Conservation (phyloP, 2,329 filamentous ascomycete species). For the Blastomyces emzantsi region DNA sequence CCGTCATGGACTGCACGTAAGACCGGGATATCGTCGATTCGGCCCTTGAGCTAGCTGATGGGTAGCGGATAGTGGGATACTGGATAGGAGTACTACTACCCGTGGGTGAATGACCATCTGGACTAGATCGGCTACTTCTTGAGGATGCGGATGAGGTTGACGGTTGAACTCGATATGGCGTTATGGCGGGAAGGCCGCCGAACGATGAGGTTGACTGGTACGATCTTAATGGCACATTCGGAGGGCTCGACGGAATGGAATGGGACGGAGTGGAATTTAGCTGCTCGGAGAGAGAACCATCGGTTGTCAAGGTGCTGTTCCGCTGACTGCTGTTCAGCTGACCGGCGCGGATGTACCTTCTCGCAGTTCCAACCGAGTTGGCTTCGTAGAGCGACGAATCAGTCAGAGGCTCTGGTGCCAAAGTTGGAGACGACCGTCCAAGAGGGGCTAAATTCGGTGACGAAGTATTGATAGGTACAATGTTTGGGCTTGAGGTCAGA, state of each 20-base stretch:
- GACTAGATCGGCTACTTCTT: slow-evolving; percentile 18
- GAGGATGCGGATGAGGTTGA: slow-evolving; percentile 26
- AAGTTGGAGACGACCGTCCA: slow-evolving; percentile 24
- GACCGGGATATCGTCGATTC: slow-evolving; percentile 26
- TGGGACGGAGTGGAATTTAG: slow-evolving; percentile 26
- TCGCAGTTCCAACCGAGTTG: slow-evolving; percentile 35
- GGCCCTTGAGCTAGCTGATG: slow-evolving; percentile 35
- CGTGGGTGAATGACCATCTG: slow-evolving; percentile 31
- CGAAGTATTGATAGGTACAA: slow-evolving; percentile 32
- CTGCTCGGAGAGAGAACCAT: slow-evolving; percentile 25
- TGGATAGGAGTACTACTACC: slow-evolving; percentile 32
- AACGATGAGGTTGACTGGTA: slow-evolving; percentile 29
- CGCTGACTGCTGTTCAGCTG: slow-evolving; percentile 30
- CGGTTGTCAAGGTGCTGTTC: slow-evolving; percentile 21
- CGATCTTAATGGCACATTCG: slow-evolving; percentile 25
- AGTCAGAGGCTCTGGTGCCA: slow-evolving; percentile 27
- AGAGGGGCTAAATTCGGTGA: slow-evolving; percentile 31
- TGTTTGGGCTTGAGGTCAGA: slow-evolving; percentile 33
- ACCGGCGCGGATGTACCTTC: slow-evolving; percentile 29
- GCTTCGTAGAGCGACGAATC: slow-evolving; percentile 33
- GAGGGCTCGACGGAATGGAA: slow-evolving; percentile 35
- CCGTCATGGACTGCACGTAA: slow-evolving; percentile 26
- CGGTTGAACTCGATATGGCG: slow-evolving; percentile 22
- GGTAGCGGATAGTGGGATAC: slow-evolving; percentile 29
- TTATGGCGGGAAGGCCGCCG: slow-evolving; percentile 23